These are phyloP conservation scores for Pseudonitzschia pungens DNA, from an alignment of 108 stramenopile species.

Conservation along the genomic window DNA sequence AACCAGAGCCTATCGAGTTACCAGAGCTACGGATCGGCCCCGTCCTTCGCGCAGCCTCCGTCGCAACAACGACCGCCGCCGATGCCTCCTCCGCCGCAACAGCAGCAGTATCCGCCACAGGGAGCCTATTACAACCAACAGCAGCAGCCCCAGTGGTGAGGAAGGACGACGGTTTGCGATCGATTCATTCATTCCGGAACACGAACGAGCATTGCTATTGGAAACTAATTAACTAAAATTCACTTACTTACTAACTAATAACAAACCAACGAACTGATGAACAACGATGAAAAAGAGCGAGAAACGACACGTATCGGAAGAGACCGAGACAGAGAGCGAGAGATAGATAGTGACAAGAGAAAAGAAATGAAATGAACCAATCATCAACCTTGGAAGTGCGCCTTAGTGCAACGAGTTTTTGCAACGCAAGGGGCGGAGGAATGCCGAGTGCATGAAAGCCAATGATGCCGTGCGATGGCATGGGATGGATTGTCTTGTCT, in stretches of 20 bases:
- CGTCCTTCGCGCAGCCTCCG: conserved; percentile 63
- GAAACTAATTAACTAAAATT: too few relatives aligned
- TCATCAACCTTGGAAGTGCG: too few relatives aligned
- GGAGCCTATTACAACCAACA: not conserved
- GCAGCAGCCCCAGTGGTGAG: conserved; percentile 1
- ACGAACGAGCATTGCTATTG: too few relatives aligned
- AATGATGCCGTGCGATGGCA: too few relatives aligned
- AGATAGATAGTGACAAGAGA: not conserved
- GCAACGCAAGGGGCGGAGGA: too few relatives aligned
- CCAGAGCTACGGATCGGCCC: conserved; percentile 53
- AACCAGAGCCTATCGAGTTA: conserved; percentile 32
- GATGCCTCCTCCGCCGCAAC: conserved; percentile 6
- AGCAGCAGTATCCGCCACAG: conserved; percentile 18
- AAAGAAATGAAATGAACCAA: too few relatives aligned
- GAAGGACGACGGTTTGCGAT: not conserved
- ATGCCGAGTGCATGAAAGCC: too few relatives aligned
- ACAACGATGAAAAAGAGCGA: not conserved
- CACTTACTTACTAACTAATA: too few relatives aligned
- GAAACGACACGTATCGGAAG: not conserved
- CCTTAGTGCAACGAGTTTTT: too few relatives aligned
- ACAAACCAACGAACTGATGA: not conserved
- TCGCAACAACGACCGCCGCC: conserved; percentile 28
- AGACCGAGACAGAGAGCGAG: not conserved
- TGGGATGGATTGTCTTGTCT: too few relatives aligned
- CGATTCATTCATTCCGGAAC: too few relatives aligned